A percentile compares a stretch with the other conserved stretches of the same genome.
phyloP scores from a whole-genome alignment of 768 basidiomycete species.

The Amanita subjunquillea region DNA sequence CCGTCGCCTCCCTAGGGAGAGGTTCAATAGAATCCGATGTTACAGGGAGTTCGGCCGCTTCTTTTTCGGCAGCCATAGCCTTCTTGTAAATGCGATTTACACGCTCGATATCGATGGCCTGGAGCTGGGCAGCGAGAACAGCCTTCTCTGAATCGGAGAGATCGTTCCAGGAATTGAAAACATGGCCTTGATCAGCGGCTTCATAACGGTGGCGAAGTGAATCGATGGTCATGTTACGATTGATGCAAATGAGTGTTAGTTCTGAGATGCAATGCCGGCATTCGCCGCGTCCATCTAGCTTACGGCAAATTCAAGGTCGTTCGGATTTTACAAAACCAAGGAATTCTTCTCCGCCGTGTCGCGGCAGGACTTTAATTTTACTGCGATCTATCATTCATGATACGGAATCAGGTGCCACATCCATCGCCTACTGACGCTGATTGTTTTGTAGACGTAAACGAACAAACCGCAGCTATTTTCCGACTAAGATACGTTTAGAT shows the following conservation, averaged over 20 bases:
- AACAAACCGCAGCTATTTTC: too few relatives aligned
- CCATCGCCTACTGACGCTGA: too few relatives aligned
- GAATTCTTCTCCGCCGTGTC: too few relatives aligned
- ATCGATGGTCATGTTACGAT: conserved; percentile 43
- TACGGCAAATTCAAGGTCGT: not conserved
- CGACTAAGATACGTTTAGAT: too few relatives aligned
- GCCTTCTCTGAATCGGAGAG: conserved; percentile 57
- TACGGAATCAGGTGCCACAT: too few relatives aligned
- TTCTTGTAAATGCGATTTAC: conserved; percentile 83
- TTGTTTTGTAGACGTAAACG: too few relatives aligned
- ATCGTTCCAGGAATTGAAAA: conserved; percentile 78
- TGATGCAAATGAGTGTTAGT: not conserved
- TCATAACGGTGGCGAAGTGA: conserved; percentile 55
- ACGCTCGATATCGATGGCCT: conserved; percentile 75
- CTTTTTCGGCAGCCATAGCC: conserved; percentile 59
- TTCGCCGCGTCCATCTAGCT: conserved; percentile 6
- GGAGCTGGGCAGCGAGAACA: conserved; percentile 61
- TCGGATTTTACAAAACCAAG: not conserved
- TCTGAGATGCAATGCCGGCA: conserved; percentile 3
- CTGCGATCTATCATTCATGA: too few relatives aligned
- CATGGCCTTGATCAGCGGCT: conserved; percentile 78
- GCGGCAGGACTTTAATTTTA: too few relatives aligned
- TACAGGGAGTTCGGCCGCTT: conserved; percentile 26
- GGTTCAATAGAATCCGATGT: conserved; percentile 58
- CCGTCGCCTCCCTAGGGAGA: conserved; percentile 67